Base-by-base conservation (phyloP, 768 basidiomycete species). In the Sutorius australiensis region DNA sequence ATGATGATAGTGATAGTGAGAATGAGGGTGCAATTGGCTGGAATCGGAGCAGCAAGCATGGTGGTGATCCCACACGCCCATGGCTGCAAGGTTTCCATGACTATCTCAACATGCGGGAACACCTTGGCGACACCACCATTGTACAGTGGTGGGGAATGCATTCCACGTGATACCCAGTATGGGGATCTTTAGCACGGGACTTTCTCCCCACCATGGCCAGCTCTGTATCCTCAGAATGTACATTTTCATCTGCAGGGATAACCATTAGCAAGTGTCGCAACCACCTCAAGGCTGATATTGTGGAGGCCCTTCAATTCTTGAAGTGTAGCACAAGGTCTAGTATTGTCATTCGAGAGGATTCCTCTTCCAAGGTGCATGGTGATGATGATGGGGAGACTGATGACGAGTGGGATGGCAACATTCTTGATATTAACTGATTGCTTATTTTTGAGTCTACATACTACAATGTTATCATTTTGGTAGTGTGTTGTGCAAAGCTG, bases 21-120 rank as follows among this genome's bases (percentile, higher is more conserved):
- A 4, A 37, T 5, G n/a, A 54, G 14, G 31, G 10, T 9, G 6
- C 3, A 3, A 33, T 33, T 11, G 32, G 32, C 32, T 12, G 11
- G 8, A 3, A 39, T 27, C 0, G 3, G 32, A 14, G 31, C 37
- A 24, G 14, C 17, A 45, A 46, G 32, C 32, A 10, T 36, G 27
- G 32, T 9, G 28, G 27, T 4, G 41, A 56, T 44, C 46, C 46
- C 17, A 24, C 36, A 30, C 0, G 7, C 8, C 55, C 38, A 1
- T 56, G 55, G 51, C 51, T 48, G 0, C 47, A 54, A 16, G 48
- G 47, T 8, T 56, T 56, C 31, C 51, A 56, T 17, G 17, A 53
- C 27, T 56, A 56, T 32, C 51, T 56, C 51, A 56, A 48, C 16
- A 21, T 3, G 0, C 4, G 8, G 33, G 39, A 56, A 11, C 31